Base-by-base conservation (phyloP, 2,329 filamentous ascomycete genomes). In the Aspergillus caelatus region DNA sequence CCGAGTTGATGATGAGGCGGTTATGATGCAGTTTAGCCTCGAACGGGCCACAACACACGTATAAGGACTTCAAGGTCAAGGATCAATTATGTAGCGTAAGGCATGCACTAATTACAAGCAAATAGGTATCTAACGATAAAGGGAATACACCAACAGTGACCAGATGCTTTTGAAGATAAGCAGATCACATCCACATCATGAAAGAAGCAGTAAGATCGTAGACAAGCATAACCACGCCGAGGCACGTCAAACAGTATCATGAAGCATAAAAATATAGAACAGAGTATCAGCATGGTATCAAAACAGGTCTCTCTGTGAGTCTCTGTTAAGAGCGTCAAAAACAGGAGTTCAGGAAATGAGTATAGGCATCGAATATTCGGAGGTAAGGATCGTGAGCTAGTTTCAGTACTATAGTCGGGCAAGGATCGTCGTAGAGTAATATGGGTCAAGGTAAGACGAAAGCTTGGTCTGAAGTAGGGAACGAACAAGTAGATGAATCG, bases 121-220 rank as follows among this genome's bases (percentile, higher is more conserved):
- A 67, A 71, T 71, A 76, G 74, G 73, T 76, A 77, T 75, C 73
- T 75, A 72, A 70, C 69, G 63, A 53, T 30, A 57, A 59, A 62
- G 62, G 64, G 61, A 64, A 67, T 55, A 69, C 62, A 62, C 62
- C 65, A 59, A 63, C 45, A 54, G 45, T 64, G 55, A 66, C 62
- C 63, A 62, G 55, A 66, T 60, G 59, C 62, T 58, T 50, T 50
- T 58, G n/a, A 30, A 58, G 21, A 46, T 46, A 48, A 60, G 46
- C 26, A n/a, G 34, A 64, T 43, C 63, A 58, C 26, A 60, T 57
- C 41, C 48, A 59, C 41, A 52, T 52, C 34, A 43, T 57, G 46
- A 34, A 58, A 60, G 11, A 30, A 65, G 43, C 36, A 53, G n/a
- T 28, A 52, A 39, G 34, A 62, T 61, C 46, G 43, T 61, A 45